Evolutionary conservation across 2,329 filamentous ascomycete genomes (phyloP).

Genomic region (Colletotrichum ledebouriae): DNA sequence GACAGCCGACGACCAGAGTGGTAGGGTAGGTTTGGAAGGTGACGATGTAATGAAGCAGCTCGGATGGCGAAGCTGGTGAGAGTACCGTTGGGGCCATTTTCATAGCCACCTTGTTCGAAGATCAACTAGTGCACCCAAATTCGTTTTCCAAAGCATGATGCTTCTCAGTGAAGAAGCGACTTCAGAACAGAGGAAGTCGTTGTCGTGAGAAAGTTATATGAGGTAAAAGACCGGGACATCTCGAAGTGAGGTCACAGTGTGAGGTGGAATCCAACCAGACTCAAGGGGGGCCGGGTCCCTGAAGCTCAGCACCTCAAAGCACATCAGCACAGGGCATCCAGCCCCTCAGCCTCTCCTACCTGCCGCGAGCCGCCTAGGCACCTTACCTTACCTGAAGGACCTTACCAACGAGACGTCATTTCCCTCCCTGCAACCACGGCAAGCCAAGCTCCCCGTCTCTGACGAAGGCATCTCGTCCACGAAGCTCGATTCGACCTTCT

Average conservation of each 20-base stretch:
- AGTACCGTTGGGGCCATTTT: slow-evolving; percentile 57
- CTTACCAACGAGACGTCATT: slow-evolving; percentile 43
- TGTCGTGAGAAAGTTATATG: too few relatives aligned
- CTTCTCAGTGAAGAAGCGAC: too few relatives aligned
- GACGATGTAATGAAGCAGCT: slow-evolving; percentile 76
- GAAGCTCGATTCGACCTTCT: neutral
- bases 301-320: neutral
- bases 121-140: too few relatives aligned
- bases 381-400: neutral
- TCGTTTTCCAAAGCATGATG: too few relatives aligned
- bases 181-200: too few relatives aligned
- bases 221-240: too few relatives aligned
- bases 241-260: too few relatives aligned
- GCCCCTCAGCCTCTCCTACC: slow-evolving; percentile 11
- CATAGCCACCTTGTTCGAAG: too few relatives aligned
- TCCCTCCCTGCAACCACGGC: slow-evolving; percentile 30
- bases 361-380: neutral
- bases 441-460: slow-evolving; percentile 6
- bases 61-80: slow-evolving; percentile 66
- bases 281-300: too few relatives aligned
- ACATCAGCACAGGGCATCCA: slow-evolving; percentile 13
- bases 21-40: slow-evolving; percentile 68
- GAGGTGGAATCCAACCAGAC: too few relatives aligned
- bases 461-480: neutral
- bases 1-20: slow-evolving; percentile 79